Evolutionary conservation across 2,329 filamentous ascomycete species (phyloP).

Genomic region (Monosporascus sp.): DNA sequence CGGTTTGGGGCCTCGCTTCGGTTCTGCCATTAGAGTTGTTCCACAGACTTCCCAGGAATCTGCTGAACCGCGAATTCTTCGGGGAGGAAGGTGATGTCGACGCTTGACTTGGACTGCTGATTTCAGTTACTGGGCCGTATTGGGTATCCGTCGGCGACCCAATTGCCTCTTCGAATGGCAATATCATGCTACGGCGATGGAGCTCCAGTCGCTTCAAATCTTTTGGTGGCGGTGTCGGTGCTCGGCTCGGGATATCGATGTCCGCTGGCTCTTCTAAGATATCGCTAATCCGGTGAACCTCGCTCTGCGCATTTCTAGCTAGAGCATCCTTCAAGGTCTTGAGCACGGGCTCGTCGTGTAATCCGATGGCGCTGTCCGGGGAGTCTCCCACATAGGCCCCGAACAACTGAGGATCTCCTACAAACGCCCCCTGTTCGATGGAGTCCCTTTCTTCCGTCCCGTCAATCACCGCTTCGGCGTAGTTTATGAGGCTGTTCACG

Average conservation of each 20-base stretch:
- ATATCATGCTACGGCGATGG: constrained; percentile 18
- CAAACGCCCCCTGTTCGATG: constrained; percentile 18
- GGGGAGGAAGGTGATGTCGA: not conserved
- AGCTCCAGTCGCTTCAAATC: constrained; percentile 24
- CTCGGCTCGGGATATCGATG: constrained; percentile 20
- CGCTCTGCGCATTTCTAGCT: constrained; percentile 14
- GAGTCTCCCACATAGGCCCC: constrained; percentile 30
- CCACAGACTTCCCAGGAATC: not conserved
- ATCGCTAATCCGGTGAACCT: constrained; percentile 24
- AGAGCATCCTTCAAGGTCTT: constrained; percentile 12
- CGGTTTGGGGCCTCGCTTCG: not conserved
- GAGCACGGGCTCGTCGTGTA: constrained; percentile 25
- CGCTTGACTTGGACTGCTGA: not conserved
- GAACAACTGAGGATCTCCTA: constrained; percentile 21
- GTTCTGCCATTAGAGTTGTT: not conserved
- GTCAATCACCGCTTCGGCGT: constrained; percentile 34
- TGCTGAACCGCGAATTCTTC: constrained; percentile 1
- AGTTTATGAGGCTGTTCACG: constrained; percentile 64
- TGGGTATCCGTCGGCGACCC: constrained; percentile 10
- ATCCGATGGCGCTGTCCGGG: constrained; percentile 37
- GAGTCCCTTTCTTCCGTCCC: constrained; percentile 16
- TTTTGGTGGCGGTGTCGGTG: constrained; percentile 28
- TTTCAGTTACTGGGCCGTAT: constrained; percentile 18
- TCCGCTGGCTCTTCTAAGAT: constrained; percentile 16
- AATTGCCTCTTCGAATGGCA: constrained; percentile 16